phyloP scores from a whole-genome alignment of 805 yeast species.

The Teunomyces atbi region DNA sequence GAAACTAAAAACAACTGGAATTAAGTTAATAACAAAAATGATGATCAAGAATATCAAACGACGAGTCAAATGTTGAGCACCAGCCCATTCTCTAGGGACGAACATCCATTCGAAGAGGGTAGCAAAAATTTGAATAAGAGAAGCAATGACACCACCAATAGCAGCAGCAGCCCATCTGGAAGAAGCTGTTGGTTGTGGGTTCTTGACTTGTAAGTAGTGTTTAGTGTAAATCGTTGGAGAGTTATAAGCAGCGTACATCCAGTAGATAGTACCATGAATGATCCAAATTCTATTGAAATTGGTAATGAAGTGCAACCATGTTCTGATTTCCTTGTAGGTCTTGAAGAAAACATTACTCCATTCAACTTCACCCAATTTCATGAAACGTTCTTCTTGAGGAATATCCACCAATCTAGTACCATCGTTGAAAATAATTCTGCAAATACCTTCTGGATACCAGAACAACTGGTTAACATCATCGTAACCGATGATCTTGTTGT shows the following conservation, averaged over 20 bases:
- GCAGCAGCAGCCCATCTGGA: slow-evolving; percentile 92
- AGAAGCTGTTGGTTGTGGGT: slow-evolving; percentile 87
- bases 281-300: slow-evolving; percentile 99
- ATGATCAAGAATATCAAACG: slow-evolving; percentile 73
- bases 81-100: slow-evolving; percentile 98
- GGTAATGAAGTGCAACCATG: slow-evolving; percentile 94
- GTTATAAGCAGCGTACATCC: slow-evolving; percentile 95
- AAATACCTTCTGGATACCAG: slow-evolving; percentile 99
- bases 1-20: slow-evolving; percentile 83
- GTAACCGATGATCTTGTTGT: slow-evolving; percentile 80
- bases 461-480: slow-evolving; percentile 98
- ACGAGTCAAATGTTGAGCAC: slow-evolving; percentile 94
- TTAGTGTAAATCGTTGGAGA: slow-evolving; percentile 89
- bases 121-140: slow-evolving; percentile 77
- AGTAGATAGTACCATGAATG: slow-evolving; percentile 81
- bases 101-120: slow-evolving; percentile 92
- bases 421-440: slow-evolving; percentile 86
- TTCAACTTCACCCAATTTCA: slow-evolving; percentile 84
- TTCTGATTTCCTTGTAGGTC: slow-evolving; percentile 92
- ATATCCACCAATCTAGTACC: slow-evolving; percentile 89
- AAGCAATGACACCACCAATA: slow-evolving; percentile 87
- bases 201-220: slow-evolving; percentile 76
- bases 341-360: slow-evolving; percentile 94
- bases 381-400: slow-evolving; percentile 86
- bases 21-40: slow-evolving; percentile 71